phyloP scores from a whole-genome alignment of 2,329 filamentous ascomycete genomes.

The Aspergillus viridinutans region DNA sequence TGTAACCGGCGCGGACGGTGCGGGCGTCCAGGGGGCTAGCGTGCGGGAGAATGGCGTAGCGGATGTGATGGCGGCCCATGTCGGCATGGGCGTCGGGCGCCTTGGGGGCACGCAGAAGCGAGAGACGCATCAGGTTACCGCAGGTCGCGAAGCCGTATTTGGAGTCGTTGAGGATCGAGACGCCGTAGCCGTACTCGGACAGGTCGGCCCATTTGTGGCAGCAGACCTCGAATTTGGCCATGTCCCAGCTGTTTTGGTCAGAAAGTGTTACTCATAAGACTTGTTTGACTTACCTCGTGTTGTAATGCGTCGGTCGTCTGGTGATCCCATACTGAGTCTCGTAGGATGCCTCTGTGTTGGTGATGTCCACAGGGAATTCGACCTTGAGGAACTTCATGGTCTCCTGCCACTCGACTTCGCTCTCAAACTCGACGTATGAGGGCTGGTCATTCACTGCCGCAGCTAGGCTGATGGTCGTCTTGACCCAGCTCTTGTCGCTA shows the following conservation, averaged over 20 bases:
- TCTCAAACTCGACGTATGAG: slow-evolving; percentile 71
- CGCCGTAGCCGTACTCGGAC: slow-evolving; percentile 81
- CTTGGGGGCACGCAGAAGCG: slow-evolving; percentile 80
- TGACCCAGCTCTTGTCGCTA: slow-evolving; percentile 79
- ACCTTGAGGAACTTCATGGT: slow-evolving; percentile 98
- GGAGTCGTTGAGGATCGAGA: slow-evolving; percentile 89
- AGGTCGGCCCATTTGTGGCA: slow-evolving; percentile 92
- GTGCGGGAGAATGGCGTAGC: slow-evolving; percentile 89
- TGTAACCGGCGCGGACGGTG: slow-evolving; percentile 78
- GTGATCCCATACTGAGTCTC: slow-evolving; percentile 93
- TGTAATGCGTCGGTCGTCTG: slow-evolving; percentile 90
- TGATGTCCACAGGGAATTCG: slow-evolving; percentile 89
- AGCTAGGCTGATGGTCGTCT: slow-evolving; percentile 75
- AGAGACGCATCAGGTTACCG: slow-evolving; percentile 85
- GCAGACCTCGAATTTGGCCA: slow-evolving; percentile 97
- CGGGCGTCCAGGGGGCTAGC: slow-evolving; percentile 63
- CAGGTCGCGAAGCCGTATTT: slow-evolving; percentile 94
- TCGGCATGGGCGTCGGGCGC: slow-evolving; percentile 90
- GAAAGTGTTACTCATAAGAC: background rate
- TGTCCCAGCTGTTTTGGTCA: slow-evolving; percentile 66
- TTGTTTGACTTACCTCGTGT: slow-evolving; percentile 64
- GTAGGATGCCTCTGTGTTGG: slow-evolving; percentile 88
- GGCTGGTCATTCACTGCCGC: slow-evolving; percentile 62
- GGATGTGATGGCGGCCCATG: slow-evolving; percentile 83
- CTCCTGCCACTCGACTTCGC: slow-evolving; percentile 95